phyloP scores from a whole-genome alignment of 495 filamentous ascomycete species.

The Penicillium maclennaniae region DNA sequence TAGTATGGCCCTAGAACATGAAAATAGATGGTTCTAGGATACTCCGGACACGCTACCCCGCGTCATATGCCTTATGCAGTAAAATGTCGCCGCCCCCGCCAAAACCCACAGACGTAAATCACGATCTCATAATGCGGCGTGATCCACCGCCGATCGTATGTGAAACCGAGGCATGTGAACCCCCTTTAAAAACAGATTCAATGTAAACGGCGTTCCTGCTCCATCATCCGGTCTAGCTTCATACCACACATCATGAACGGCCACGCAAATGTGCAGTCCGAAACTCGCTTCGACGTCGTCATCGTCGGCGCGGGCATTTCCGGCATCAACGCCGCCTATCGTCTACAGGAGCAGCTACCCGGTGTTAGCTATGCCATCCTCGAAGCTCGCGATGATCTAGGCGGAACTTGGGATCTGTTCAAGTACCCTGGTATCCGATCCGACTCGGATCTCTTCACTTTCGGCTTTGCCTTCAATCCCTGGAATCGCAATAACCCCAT shows the following conservation, averaged over 20 bases:
- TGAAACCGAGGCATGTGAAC: conserved; percentile 36
- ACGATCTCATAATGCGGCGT: neutral
- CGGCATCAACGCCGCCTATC: conserved; percentile 72
- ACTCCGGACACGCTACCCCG: neutral
- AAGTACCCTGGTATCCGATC: conserved; percentile 66
- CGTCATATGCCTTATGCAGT: neutral
- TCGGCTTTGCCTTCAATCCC: conserved; percentile 65
- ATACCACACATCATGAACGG: conserved; percentile 22
- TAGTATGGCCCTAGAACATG: no score
- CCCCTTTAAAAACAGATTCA: neutral
- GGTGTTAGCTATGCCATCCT: conserved; percentile 55
- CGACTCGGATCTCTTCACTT: conserved; percentile 64
- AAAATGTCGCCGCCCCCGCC: conserved; percentile 1
- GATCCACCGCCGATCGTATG: neutral
- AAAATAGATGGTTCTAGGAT: neutral
- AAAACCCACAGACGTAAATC: neutral
- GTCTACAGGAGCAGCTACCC: conserved; percentile 57
- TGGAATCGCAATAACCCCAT: conserved; percentile 59
- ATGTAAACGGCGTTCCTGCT: neutral
- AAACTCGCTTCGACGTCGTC: conserved; percentile 52
- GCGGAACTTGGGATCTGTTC: conserved; percentile 73
- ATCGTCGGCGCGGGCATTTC: conserved; percentile 73
- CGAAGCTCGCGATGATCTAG: conserved; percentile 56
- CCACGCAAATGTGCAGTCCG: conserved; percentile 17
- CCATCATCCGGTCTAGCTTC: neutral